phyloP scores from a whole-genome alignment of 257 asterid genomes.

The Cruciata laevipes region DNA sequence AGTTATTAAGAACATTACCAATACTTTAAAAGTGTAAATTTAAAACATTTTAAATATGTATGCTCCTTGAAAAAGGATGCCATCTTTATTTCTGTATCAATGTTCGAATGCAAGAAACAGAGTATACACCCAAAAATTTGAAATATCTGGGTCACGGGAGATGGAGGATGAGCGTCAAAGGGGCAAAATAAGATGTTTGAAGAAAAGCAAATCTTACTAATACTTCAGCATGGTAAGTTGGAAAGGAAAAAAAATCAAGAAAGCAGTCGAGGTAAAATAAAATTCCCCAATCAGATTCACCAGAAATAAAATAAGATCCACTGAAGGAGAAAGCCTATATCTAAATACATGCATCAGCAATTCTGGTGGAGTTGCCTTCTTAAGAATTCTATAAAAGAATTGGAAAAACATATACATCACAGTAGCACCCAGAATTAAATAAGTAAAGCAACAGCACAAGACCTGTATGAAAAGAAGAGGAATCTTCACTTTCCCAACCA shows the following conservation, averaged over 20 bases:
- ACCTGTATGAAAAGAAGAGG: conserved; percentile 97
- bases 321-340: background rate
- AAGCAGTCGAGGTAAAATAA: background rate
- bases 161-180: background rate
- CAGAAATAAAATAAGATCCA: background rate
- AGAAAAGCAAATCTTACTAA: background rate
- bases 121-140: background rate
- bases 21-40: background rate
- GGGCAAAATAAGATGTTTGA: background rate
- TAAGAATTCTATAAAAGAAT: background rate
- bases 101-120: background rate
- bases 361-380: background rate
- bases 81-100: background rate
- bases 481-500: conserved; percentile 72
- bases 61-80: background rate
- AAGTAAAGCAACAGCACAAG: conserved; percentile 11
- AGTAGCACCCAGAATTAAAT: background rate
- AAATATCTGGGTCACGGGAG: background rate
- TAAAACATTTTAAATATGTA: too few relatives aligned
- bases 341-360: background rate
- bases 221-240: background rate
- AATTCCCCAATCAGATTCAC: background rate
- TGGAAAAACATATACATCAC: background rate
- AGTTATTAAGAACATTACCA: too few relatives aligned
- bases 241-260: background rate